These are phyloP conservation scores for Aeschynomene evenia DNA, from an alignment of 306 rosid genomes.

Conservation along the genomic window DNA sequence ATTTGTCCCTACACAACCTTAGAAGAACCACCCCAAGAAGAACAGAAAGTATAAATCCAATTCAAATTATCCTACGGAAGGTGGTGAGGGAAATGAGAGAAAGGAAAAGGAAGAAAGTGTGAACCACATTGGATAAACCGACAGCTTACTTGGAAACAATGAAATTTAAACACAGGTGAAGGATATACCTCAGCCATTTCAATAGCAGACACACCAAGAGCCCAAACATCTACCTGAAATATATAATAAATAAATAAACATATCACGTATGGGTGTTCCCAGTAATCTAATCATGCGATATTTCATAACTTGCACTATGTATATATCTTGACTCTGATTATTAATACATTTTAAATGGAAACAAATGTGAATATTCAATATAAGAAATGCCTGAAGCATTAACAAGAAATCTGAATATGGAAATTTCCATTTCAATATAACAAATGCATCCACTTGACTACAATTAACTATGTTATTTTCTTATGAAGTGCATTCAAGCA, in stretches of 20 bases:
- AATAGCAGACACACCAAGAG: conserved; percentile 99
- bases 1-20: conserved; percentile 6
- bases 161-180: conserved; percentile 14
- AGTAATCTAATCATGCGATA: conserved; percentile 11
- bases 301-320: conserved; percentile 1
- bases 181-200: conserved; percentile 98
- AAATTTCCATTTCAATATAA: conserved; percentile 2
- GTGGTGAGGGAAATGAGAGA: not conserved
- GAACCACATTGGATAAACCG: conserved; percentile 4
- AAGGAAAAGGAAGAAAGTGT: not conserved
- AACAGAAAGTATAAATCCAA: conserved; percentile 1
- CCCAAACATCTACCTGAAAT: conserved; percentile 97
- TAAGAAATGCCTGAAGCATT: no score
- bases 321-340: not conserved
- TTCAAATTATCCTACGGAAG: conserved; percentile 1
- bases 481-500: not conserved
- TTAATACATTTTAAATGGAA: not conserved
- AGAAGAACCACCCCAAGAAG: not conserved
- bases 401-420: not conserved
- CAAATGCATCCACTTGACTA: not conserved
- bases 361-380: no score
- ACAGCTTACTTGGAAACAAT: not conserved
- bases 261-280: conserved; percentile 1
- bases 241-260: conserved; percentile 23
- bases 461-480: not conserved